phyloP scores from a whole-genome alignment of 2,329 filamentous ascomycete species.

The Xylaria sp. region DNA sequence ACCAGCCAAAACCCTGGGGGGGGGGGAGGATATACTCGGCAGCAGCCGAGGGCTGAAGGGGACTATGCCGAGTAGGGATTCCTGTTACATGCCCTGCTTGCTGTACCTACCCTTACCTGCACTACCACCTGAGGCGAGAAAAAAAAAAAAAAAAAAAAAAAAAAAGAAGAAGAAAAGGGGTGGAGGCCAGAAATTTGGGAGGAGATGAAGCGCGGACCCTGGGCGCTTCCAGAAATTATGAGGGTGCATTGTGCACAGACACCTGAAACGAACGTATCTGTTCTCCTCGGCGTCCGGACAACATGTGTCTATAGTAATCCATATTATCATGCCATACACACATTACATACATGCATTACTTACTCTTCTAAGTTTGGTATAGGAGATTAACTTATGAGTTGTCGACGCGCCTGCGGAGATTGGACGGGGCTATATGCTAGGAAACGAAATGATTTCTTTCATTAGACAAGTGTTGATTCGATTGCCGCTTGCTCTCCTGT shows the following conservation, averaged over 20 bases:
- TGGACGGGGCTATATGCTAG: slow-evolving; percentile 13
- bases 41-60: slow-evolving; percentile 25
- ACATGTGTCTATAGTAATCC: slow-evolving; percentile 4
- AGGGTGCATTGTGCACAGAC: slow-evolving; percentile 19
- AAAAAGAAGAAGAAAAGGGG: too few relatives aligned
- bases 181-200: too few relatives aligned
- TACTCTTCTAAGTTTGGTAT: neutral
- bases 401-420: slow-evolving; percentile 22
- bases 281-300: slow-evolving; percentile 11
- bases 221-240: slow-evolving; percentile 38
- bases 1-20: slow-evolving; percentile 19
- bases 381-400: neutral
- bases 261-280: slow-evolving; percentile 32
- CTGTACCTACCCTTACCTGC: neutral
- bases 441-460: neutral
- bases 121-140: too few relatives aligned
- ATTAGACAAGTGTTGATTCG: neutral
- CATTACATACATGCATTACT: neutral
- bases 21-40: slow-evolving; percentile 26
- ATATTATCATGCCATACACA: neutral
- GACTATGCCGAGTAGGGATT: neutral
- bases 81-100: neutral
- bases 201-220: neutral
- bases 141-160: too few relatives aligned
- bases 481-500: slow-evolving; percentile 12